Evolutionary conservation across 345 rosid genomes (phyloP).

Genomic region (Eutrema heterophyllum): DNA sequence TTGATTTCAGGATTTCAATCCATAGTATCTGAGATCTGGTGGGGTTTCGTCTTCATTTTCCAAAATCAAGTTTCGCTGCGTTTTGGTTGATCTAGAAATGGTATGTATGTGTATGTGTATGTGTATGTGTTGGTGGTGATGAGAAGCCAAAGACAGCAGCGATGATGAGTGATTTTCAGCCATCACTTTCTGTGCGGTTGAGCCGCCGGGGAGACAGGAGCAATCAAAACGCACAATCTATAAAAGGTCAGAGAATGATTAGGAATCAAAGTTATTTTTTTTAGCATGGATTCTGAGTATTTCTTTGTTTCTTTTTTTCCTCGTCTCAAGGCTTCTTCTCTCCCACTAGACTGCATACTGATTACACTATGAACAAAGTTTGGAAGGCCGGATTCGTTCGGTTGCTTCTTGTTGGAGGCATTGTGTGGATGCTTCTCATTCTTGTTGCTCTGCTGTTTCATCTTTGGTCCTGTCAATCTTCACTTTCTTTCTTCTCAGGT

Average conservation of each 20-base stretch:
- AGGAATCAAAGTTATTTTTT: too few relatives aligned
- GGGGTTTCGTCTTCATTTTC: too few relatives aligned
- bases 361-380: conserved; percentile 43
- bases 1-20: too few relatives aligned
- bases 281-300: too few relatives aligned
- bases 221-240: conserved; percentile 26
- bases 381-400: conserved; percentile 80
- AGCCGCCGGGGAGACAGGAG: conserved; percentile 60
- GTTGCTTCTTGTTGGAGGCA: conserved; percentile 74
- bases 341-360: conserved; percentile 45
- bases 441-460: conserved; percentile 64
- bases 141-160: neutral
- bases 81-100: too few relatives aligned
- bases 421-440: conserved; percentile 84
- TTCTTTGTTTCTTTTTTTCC: too few relatives aligned
- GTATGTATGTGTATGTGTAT: too few relatives aligned
- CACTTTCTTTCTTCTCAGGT: conserved; percentile 79
- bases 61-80: too few relatives aligned
- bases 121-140: too few relatives aligned
- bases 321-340: conserved; percentile 39
- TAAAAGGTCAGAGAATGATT: conserved; percentile 45
- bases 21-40: too few relatives aligned
- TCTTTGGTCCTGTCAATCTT: conserved; percentile 86
- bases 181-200: conserved; percentile 50
- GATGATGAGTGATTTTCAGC: conserved; percentile 52